These are phyloP conservation scores for Leptographium lundbergii DNA, from an alignment of 2,329 filamentous ascomycete species.

Conservation along the genomic window DNA sequence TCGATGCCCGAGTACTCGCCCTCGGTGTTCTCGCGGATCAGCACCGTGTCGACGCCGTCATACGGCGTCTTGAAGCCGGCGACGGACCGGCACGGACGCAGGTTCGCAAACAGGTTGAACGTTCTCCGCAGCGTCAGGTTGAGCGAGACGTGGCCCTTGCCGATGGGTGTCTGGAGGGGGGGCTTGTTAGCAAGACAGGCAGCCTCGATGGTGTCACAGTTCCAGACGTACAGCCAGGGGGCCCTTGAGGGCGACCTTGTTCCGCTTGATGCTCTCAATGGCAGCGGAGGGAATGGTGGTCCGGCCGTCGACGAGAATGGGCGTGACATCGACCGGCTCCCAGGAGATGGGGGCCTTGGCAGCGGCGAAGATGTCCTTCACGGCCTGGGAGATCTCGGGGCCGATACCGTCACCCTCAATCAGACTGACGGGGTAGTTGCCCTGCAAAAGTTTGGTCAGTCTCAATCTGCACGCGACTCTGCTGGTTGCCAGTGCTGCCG, in stretches of 20 bases:
- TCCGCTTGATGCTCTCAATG: slow-evolving; percentile 85
- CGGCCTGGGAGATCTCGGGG: slow-evolving; percentile 91
- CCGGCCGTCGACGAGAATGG: slow-evolving; percentile 85
- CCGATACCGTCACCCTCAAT: slow-evolving; percentile 99
- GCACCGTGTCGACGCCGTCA: slow-evolving; percentile 89
- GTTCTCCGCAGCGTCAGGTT: slow-evolving; percentile 97
- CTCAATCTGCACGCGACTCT: not conserved
- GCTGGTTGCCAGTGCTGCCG: not conserved
- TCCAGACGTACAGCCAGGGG: slow-evolving; percentile 67
- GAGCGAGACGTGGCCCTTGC: slow-evolving; percentile 97
- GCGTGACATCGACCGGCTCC: slow-evolving; percentile 95
- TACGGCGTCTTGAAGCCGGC: slow-evolving; percentile 98
- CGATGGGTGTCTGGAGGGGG: slow-evolving; percentile 63
- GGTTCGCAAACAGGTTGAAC: slow-evolving; percentile 99
- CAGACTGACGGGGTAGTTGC: slow-evolving; percentile 89
- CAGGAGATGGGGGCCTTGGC: slow-evolving; percentile 89
- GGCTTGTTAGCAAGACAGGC: not conserved
- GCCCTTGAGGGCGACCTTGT: slow-evolving; percentile 96
- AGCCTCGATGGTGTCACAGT: not conserved
- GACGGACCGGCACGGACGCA: slow-evolving; percentile 94
- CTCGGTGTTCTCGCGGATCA: slow-evolving; percentile 99
- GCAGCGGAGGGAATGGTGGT: slow-evolving; percentile 87
- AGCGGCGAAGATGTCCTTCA: slow-evolving; percentile 97
- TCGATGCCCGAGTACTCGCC: slow-evolving; percentile 99
- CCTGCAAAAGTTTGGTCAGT: slow-evolving; percentile 35